Conservation (phyloP, 108 stramenopile genomes). For the Discostella stelligeroides region DNA sequence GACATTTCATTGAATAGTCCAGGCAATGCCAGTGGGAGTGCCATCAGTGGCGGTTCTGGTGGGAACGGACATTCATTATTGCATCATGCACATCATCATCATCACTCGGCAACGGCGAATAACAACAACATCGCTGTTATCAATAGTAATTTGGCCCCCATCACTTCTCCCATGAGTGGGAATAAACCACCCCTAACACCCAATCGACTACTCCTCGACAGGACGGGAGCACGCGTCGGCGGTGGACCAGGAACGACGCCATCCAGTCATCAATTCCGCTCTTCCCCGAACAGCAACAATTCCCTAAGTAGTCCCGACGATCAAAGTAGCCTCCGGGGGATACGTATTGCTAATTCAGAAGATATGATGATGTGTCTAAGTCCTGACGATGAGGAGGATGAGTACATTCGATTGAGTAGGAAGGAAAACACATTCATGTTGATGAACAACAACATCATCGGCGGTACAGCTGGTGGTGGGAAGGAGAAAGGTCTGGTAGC, state of each 20-base stretch:
- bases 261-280: background rate
- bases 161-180: slow-evolving; percentile 41
- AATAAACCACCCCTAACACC: slow-evolving; percentile 43
- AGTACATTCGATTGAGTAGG: slow-evolving; percentile 62
- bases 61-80: too few species aligned
- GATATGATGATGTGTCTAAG: slow-evolving; percentile 49
- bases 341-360: slow-evolving; percentile 11
- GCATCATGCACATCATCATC: background rate
- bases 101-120: too few species aligned
- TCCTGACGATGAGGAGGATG: slow-evolving; percentile 78
- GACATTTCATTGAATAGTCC: too few species aligned
- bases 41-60: too few species aligned
- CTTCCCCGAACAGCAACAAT: background rate
- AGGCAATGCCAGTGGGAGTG: too few species aligned
- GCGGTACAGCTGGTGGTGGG: background rate
- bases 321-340: slow-evolving; percentile 15
- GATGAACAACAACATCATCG: background rate
- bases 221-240: background rate
- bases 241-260: background rate
- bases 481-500: slow-evolving; percentile 5
- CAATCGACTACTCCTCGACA: slow-evolving; percentile 2
- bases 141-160: background rate
- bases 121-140: background rate
- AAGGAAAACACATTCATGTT: slow-evolving; percentile 18
- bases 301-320: slow-evolving; percentile 13